A percentile compares a stretch with the other conserved stretches of the same genome.
These are phyloP conservation scores for Scutellaria barbata DNA, from an alignment of 257 asterid species.

Conservation along the genomic window DNA sequence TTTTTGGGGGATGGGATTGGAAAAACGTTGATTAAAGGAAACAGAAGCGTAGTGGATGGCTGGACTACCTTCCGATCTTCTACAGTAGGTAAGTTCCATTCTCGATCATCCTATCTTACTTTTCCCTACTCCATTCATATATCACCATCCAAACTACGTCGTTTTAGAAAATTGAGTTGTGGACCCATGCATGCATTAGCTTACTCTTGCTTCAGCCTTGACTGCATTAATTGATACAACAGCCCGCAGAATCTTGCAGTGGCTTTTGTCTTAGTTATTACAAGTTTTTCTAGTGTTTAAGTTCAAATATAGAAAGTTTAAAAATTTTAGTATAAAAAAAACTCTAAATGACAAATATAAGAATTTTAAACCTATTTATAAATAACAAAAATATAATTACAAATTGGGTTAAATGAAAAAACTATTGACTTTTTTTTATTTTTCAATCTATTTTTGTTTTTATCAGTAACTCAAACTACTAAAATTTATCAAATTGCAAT, in stretches of 20 bases:
- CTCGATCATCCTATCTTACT: not conserved
- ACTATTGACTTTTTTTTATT: no score
- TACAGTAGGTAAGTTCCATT: constrained; percentile 69
- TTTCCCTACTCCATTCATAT: not conserved
- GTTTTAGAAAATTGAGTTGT: not conserved
- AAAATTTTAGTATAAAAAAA: no score
- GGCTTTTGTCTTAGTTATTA: constrained; percentile 34
- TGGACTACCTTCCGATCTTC: constrained; percentile 98
- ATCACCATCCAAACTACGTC: no score
- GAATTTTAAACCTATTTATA: no score
- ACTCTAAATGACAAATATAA: no score
- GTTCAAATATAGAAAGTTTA: no score
- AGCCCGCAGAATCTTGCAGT: constrained; percentile 11
- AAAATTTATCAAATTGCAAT: no score
- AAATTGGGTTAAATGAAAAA: no score
- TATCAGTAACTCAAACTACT: no score
- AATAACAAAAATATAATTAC: no score
- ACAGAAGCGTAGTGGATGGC: constrained; percentile 81
- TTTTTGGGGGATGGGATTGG: constrained; percentile 95
- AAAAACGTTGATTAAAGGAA: constrained; percentile 80
- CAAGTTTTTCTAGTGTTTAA: not conserved
- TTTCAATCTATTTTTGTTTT: no score
- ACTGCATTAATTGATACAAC: not conserved
- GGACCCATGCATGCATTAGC: constrained; percentile 40
- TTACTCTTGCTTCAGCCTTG: not conserved